Evolutionary conservation across 2,329 filamentous ascomycete species (phyloP).

Genomic region (Alternaria postmessia): DNA sequence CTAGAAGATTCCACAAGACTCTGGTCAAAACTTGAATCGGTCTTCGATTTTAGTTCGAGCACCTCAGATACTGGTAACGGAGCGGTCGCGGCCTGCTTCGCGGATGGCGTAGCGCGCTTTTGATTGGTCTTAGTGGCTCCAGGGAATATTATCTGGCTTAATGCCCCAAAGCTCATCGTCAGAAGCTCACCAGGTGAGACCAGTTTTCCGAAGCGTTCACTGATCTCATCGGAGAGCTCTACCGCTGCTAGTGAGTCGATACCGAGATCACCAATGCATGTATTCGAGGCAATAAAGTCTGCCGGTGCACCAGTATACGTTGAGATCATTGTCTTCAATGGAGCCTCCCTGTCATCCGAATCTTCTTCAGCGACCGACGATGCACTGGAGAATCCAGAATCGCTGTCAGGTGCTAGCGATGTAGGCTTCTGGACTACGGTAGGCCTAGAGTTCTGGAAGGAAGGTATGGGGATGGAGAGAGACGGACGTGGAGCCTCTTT

Average conservation of each 20-base stretch:
- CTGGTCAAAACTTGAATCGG: background rate
- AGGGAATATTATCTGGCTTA: constrained; percentile 7
- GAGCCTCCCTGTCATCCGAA: constrained; percentile 10
- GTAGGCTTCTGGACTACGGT: background rate
- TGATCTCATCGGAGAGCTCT: constrained; percentile 21
- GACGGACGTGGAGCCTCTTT: background rate
- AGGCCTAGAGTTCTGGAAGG: background rate
- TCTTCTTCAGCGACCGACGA: constrained; percentile 6
- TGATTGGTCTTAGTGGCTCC: background rate
- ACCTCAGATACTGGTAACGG: background rate
- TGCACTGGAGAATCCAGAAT: constrained; percentile 5
- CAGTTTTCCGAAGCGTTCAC: constrained; percentile 1
- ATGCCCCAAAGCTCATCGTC: constrained; percentile 7
- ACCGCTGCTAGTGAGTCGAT: constrained; percentile 26
- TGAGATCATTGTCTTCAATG: constrained; percentile 18
- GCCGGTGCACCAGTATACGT: constrained; percentile 18
- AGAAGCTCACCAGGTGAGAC: constrained; percentile 9
- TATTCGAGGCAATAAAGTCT: constrained; percentile 9
- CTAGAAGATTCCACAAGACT: background rate
- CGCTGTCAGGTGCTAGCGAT: constrained; percentile 2
- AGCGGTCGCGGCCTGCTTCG: background rate
- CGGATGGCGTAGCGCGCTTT: background rate
- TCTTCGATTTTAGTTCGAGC: background rate
- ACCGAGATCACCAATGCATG: constrained; percentile 24
- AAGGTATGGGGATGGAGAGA: background rate